Conservation (phyloP, 169 alveolate genomes). For the Plasmodium billcollinsi region DNA sequence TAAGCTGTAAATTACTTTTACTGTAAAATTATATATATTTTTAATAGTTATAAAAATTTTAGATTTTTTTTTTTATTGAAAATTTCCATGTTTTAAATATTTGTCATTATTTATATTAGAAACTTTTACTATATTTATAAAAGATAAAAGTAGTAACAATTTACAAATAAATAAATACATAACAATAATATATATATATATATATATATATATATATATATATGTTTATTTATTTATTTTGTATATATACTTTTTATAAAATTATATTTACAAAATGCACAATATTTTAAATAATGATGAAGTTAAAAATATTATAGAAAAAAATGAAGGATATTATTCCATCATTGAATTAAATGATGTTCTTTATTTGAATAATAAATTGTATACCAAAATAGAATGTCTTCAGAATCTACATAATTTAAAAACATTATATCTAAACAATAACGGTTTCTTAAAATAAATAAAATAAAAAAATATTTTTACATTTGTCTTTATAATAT, state of each 20-base stretch:
- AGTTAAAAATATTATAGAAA: slow-evolving; percentile 42
- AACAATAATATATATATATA: too few species aligned
- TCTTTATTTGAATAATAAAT: slow-evolving; percentile 57
- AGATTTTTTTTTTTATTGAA: not conserved
- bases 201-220: too few species aligned
- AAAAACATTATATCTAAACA: slow-evolving; percentile 64
- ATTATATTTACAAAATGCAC: slow-evolving; percentile 14
- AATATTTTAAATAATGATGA: slow-evolving; percentile 47
- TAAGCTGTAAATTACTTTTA: slow-evolving; percentile 17
- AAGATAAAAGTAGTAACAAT: too few species aligned
- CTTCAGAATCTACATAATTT: slow-evolving; percentile 38
- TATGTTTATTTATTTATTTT: too few species aligned
- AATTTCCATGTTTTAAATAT: too few species aligned
- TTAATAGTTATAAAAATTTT: not conserved
- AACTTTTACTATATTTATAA: too few species aligned
- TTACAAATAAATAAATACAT: too few species aligned
- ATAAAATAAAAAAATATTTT: not conserved
- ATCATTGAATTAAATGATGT: slow-evolving; percentile 65
- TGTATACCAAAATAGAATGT: slow-evolving; percentile 35
- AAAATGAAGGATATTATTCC: slow-evolving; percentile 54
- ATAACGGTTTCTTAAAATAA: slow-evolving; percentile 31
- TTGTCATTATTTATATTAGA: too few species aligned
- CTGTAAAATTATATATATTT: too few species aligned
- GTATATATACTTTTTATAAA: too few species aligned
- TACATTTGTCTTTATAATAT: not conserved